Base-by-base conservation (phyloP, 1,284 basidiomycete genomes). In the Irpex sp. region DNA sequence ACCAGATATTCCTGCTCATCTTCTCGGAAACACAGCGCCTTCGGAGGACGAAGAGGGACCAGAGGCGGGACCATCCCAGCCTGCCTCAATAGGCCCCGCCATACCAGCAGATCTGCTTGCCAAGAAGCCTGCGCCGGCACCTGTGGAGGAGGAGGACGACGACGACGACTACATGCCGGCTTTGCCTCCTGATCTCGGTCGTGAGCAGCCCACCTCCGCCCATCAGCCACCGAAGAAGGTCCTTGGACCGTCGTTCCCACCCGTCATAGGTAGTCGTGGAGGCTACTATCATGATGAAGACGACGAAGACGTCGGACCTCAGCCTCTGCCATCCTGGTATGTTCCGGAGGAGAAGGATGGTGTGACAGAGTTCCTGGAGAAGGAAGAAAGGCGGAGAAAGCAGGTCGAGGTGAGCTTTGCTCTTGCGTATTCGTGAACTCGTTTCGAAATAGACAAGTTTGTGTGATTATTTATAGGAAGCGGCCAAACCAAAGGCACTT, bases 301-400 rank as follows among this genome's bases (percentile, higher is more conserved):
- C 60, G 89, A 89, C 56, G 88, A 89, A 60, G 90, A 89, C 64
- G 84, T 91, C 64, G 94, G 93, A 2, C 94, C 94, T 0, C 82
- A 81, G 72, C 91, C 90, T 0, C 75, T 88, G 0, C 87, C 89
- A 1, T 71, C 70, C 21, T 71, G 77, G 1, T 58, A 65, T 74
- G 60, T 78, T 70, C 9, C 72, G 71, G 71, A 71, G 61, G 76
- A 79, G 72, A 77, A 68, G 43, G 84, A 88, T 64, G 92, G 87
- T 1, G 89, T 94, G 1, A 77, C 84, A 56, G 87, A 90, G 71
- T 95, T 97, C 68, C 75, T 92, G 68, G 93, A 93, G 71, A 81
- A 84, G 58, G 95, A 97, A 74, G 91, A 92, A 70, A 81, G 85
- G 63, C 78, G 90, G 64, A 79, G 85, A 65, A 85, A 89, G 69